These are phyloP conservation scores for Agaricus bisporus DNA, from an alignment of 768 basidiomycete species.

Conservation along the genomic window DNA sequence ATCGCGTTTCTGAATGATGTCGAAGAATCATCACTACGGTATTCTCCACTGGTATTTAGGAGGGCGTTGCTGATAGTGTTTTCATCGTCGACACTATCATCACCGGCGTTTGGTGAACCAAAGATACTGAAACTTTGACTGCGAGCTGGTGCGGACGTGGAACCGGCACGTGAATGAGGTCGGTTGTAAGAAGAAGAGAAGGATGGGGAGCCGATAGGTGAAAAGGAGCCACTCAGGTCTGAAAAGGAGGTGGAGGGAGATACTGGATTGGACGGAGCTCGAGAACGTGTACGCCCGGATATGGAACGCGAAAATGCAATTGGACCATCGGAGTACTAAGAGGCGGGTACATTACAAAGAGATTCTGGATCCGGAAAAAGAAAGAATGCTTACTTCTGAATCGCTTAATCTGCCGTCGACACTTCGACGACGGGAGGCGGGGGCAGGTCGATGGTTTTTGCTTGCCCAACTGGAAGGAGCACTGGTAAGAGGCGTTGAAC, in stretches of 20 bases:
- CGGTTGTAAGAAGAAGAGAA: constrained; percentile 38
- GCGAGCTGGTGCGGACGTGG: constrained; percentile 21
- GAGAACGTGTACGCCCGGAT: constrained; percentile 38
- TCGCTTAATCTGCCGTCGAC: constrained; percentile 74
- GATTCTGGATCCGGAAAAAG: neutral
- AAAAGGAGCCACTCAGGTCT: constrained; percentile 21
- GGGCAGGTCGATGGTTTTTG: constrained; percentile 50
- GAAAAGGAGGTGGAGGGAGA: constrained; percentile 34
- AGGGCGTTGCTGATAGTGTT: constrained; percentile 11
- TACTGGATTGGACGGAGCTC: constrained; percentile 70
- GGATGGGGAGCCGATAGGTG: constrained; percentile 35
- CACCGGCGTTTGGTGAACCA: constrained; percentile 9
- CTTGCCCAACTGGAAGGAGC: constrained; percentile 67
- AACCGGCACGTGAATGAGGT: constrained; percentile 60
- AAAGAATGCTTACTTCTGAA: constrained; percentile 51
- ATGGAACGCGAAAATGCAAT: constrained; percentile 35
- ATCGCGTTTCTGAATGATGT: constrained; percentile 37
- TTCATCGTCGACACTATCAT: constrained; percentile 23
- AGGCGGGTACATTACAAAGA: neutral
- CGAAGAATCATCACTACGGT: constrained; percentile 17
- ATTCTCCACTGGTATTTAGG: constrained; percentile 14
- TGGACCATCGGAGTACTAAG: constrained; percentile 6
- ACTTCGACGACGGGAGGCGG: constrained; percentile 65
- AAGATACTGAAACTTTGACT: constrained; percentile 15
- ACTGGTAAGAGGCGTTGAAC: constrained; percentile 55